Evolutionary conservation across 371 early-diverging fungal species (phyloP), one percentile per base, ranked within the genome.

Genomic region (Batrachochytrium dendrobatidis): DNA sequence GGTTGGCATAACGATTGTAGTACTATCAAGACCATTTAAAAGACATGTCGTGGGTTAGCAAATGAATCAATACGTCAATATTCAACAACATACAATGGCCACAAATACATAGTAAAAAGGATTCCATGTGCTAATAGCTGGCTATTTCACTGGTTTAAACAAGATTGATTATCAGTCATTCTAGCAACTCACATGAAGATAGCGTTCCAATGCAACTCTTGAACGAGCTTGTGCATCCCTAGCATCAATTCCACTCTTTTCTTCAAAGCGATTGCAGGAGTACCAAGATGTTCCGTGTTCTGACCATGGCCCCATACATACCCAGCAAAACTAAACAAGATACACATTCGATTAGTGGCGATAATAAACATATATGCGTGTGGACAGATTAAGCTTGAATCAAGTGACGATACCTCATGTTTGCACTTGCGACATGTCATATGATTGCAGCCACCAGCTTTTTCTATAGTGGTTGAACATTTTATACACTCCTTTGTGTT

Each of bases 401-500:
- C 43, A 43, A 49, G 61, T 50, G 59, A 60, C 65, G 24, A 3
- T 26, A 45, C 46, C 46, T 76, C 76, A 56, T 71, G 61, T 59
- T 74, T 73, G 67, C 78, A 77, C 59, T 73, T 74, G 25, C 66
- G 51, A 61, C 78, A 77, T 10, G 73, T 74, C 78, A 77, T 77
- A 58, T 77, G 78, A 56, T 75, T 77, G 61, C 78, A 77, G 1
- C 78, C 78, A 12, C 97, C 97, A 71, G 95, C 95, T 79, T 98
- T 98, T 68, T 98, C 98, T 58, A 98, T 97, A 0, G 92, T 92
- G 0, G 91, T 82, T 45, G 83, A 79, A 72, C 98, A 98, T 61
- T 90, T 89, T 24, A 89, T 80, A 68, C 98, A 98, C 71, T 95
- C 96, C 71, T 96, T 94, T 45, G 97, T 96, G 74, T 96, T 86